phyloP scores from a whole-genome alignment of 768 basidiomycete species.

The Rhizopogon rudus region DNA sequence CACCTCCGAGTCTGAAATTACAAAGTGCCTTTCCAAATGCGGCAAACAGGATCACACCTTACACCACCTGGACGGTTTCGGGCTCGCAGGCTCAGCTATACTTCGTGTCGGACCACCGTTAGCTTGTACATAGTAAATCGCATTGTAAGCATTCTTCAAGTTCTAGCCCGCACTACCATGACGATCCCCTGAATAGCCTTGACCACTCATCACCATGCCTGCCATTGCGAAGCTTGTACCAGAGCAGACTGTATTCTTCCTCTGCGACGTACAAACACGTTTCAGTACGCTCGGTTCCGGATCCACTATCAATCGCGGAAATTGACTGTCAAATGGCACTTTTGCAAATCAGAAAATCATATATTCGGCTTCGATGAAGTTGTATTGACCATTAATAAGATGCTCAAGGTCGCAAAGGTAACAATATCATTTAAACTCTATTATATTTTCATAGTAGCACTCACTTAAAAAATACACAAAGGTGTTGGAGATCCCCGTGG shows the following conservation, averaged over 20 bases:
- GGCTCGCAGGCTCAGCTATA: too few relatives aligned
- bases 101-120: too few relatives aligned
- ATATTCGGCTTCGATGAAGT: slow-evolving; percentile 73
- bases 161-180: not conserved
- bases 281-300: slow-evolving; percentile 48
- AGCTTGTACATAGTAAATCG: too few relatives aligned
- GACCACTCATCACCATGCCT: slow-evolving; percentile 13
- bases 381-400: slow-evolving; percentile 64
- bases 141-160: not conserved
- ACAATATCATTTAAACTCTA: not conserved
- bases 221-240: slow-evolving; percentile 33
- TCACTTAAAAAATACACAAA: slow-evolving; percentile 16
- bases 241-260: slow-evolving; percentile 51
- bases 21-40: not conserved
- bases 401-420: slow-evolving; percentile 73
- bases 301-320: not conserved
- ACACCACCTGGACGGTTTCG: too few relatives aligned
- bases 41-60: not conserved
- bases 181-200: too few relatives aligned
- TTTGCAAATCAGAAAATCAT: slow-evolving; percentile 31
- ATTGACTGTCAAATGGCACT: not conserved
- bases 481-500: slow-evolving; percentile 63
- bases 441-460: not conserved
- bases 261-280: slow-evolving; percentile 80
- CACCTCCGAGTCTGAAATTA: not conserved